phyloP scores from a whole-genome alignment of 2,329 filamentous ascomycete species.

The Herpotrichia juniperi region DNA sequence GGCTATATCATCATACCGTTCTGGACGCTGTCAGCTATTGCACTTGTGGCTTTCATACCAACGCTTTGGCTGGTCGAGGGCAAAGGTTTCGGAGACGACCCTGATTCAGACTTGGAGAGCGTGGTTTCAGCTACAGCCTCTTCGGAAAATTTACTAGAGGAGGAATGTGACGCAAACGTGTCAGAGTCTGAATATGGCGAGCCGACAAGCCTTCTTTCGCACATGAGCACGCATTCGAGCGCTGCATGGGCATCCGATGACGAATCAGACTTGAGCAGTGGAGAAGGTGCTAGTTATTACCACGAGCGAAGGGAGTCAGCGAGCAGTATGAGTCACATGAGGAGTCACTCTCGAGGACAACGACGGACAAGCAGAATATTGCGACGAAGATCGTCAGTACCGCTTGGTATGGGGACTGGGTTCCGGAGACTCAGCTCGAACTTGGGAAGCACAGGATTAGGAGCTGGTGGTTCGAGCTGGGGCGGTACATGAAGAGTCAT shows the following conservation, averaged over 20 bases:
- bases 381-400: conserved; percentile 49
- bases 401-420: conserved; percentile 53
- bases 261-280: conserved; percentile 21
- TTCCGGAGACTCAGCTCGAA: conserved; percentile 54
- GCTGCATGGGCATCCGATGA: conserved; percentile 29
- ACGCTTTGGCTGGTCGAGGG: conserved; percentile 77
- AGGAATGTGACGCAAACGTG: conserved; percentile 20
- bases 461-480: conserved; percentile 40
- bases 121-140: conserved; percentile 15
- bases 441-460: conserved; percentile 47
- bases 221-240: conserved; percentile 37
- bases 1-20: conserved; percentile 82
- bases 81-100: conserved; percentile 63
- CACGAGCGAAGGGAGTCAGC: conserved; percentile 17
- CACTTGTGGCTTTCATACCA: conserved; percentile 70
- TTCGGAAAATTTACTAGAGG: conserved; percentile 8
- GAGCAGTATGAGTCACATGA: conserved; percentile 17
- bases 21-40: conserved; percentile 74
- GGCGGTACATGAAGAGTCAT: conserved; percentile 28
- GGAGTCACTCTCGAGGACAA: conserved; percentile 33
- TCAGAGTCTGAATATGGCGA: conserved; percentile 50
- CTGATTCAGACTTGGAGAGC: conserved; percentile 45
- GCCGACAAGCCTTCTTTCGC: conserved; percentile 40
- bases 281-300: conserved; percentile 7
- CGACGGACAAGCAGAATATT: conserved; percentile 30